phyloP scores from a whole-genome alignment of 257 asterid genomes.

The Nicotiana undulata region DNA sequence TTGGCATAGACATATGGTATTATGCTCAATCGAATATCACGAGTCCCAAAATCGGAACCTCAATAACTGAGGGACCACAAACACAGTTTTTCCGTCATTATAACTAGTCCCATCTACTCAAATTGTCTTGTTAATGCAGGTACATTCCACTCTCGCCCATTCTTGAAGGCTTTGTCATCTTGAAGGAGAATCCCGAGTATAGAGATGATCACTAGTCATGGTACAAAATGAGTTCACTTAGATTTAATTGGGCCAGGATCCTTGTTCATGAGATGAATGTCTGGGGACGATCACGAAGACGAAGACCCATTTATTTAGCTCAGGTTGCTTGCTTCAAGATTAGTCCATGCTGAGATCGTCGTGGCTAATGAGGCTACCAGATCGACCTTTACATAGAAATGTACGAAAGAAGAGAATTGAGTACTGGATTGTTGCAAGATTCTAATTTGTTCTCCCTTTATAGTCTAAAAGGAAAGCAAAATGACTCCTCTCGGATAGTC shows the following conservation, averaged over 20 bases:
- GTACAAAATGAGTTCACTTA: not conserved
- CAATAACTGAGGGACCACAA: not conserved
- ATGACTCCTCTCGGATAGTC: not conserved
- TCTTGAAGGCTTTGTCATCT: slow-evolving; percentile 92
- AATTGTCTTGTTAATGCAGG: slow-evolving; percentile 28
- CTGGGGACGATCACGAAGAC: not conserved
- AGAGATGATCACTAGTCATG: slow-evolving; percentile 38
- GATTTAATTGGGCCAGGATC: not conserved
- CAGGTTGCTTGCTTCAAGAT: not conserved
- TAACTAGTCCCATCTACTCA: not conserved
- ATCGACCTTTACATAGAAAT: not conserved
- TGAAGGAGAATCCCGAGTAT: slow-evolving; percentile 83
- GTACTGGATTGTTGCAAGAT: not conserved
- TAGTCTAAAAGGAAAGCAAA: not conserved
- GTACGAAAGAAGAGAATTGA: not conserved
- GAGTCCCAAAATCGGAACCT: not conserved
- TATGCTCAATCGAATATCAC: not conserved
- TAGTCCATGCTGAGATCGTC: not conserved
- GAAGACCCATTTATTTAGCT: not conserved
- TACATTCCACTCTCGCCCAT: slow-evolving; percentile 81
- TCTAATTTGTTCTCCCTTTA: not conserved
- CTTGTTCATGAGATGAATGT: not conserved
- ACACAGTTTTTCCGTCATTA: not conserved
- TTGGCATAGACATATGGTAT: not conserved
- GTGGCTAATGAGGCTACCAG: not conserved